Percentiles rank a stretch among this genome's conserved stretches.
phyloP scores from a whole-genome alignment of 768 basidiomycete species.

The Chalciporus piperatus region DNA sequence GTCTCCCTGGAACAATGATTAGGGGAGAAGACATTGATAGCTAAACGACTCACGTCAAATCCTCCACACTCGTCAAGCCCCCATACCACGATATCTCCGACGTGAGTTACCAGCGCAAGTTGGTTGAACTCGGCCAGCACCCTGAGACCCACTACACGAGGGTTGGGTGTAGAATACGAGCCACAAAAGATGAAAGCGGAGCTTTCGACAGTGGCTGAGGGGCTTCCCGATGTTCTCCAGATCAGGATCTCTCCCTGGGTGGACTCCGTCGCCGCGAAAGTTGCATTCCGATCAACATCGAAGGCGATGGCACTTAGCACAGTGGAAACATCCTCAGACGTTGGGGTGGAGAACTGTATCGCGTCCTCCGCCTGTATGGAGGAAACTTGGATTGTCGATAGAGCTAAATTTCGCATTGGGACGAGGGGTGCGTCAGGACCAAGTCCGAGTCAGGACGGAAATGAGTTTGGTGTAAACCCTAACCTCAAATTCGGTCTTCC shows the following conservation, averaged over 20 bases:
- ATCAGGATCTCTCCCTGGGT: slow-evolving; percentile 56
- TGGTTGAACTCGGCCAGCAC: slow-evolving; percentile 70
- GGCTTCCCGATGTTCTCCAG: slow-evolving; percentile 41
- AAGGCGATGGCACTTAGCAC: slow-evolving; percentile 48
- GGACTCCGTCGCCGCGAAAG: slow-evolving; percentile 62
- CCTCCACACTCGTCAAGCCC: slow-evolving; percentile 47
- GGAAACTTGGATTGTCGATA: slow-evolving; percentile 32
- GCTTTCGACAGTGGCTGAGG: slow-evolving; percentile 9
- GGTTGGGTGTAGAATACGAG: slow-evolving; percentile 15
- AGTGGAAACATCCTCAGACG: slow-evolving; percentile 23
- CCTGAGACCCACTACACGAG: slow-evolving; percentile 61
- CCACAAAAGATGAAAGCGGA: slow-evolving; percentile 22
- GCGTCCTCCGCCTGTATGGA: slow-evolving; percentile 16
- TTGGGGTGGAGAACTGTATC: slow-evolving; percentile 10
- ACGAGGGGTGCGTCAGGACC: not conserved
- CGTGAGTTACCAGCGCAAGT: slow-evolving; percentile 63
- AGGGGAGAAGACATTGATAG: slow-evolving; percentile 1
- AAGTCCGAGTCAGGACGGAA: too few relatives aligned
- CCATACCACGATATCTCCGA: slow-evolving; percentile 81
- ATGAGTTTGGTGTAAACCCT: slow-evolving; percentile 7
- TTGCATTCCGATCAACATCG: slow-evolving; percentile 61
- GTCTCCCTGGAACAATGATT: slow-evolving; percentile 18
- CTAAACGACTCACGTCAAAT: slow-evolving; percentile 37
- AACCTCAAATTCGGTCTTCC: slow-evolving; percentile 14
- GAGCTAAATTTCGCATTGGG: slow-evolving; percentile 56